Percentiles rank a stretch among this genome's conserved stretches.
Evolutionary conservation across 371 early-diverging fungal genomes (phyloP).

Genomic region (Lichtheimia ramosa): DNA sequence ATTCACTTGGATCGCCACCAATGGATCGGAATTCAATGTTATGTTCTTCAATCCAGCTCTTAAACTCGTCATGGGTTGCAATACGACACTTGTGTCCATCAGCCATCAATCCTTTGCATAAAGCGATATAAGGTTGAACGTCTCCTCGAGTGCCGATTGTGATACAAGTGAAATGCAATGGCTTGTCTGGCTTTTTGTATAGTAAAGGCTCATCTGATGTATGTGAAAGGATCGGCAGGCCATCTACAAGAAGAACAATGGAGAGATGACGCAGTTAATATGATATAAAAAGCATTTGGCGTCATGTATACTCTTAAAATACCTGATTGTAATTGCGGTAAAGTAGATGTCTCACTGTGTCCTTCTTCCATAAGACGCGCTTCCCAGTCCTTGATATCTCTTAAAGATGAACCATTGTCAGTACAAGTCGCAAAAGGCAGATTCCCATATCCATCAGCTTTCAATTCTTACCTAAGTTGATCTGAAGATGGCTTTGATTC

Average conservation of each 20-base stretch:
- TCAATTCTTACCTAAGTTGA: constrained; percentile 11
- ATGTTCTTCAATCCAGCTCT: constrained; percentile 75
- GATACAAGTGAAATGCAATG: constrained; percentile 75
- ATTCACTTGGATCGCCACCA: constrained; percentile 70
- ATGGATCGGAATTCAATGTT: constrained; percentile 74
- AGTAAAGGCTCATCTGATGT: constrained; percentile 7
- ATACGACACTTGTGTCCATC: constrained; percentile 78
- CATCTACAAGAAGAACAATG: constrained; percentile 17
- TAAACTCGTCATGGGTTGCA: constrained; percentile 76
- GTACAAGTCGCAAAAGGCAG: not conserved
- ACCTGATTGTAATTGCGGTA: not conserved
- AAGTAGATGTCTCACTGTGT: constrained; percentile 1
- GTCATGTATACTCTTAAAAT: not conserved
- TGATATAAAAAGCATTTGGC: not conserved
- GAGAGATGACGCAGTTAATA: constrained; percentile 5
- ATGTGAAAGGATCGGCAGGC: constrained; percentile 23
- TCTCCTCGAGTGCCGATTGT: constrained; percentile 90
- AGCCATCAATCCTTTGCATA: constrained; percentile 72
- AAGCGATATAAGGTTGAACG: constrained; percentile 85
- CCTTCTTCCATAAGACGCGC: constrained; percentile 27
- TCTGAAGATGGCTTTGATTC: constrained; percentile 8
- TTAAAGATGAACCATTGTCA: not conserved
- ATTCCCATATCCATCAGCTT: not conserved
- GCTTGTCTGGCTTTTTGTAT: constrained; percentile 28
- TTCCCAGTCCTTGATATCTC: constrained; percentile 34